phyloP scores from a whole-genome alignment of 768 basidiomycete genomes.

The Hortiboletus flavorubellus region DNA sequence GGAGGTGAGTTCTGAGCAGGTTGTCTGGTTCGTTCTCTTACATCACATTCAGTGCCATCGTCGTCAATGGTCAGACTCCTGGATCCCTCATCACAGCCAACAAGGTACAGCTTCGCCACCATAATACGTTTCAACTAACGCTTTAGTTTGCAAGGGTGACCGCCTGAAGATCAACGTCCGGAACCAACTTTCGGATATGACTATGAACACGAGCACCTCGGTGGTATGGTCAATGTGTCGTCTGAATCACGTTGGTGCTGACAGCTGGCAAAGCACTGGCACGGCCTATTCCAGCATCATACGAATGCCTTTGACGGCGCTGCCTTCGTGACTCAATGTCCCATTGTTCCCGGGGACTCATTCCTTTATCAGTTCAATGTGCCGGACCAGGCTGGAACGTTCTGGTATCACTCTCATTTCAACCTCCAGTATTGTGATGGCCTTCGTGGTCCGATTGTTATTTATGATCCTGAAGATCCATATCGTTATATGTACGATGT shows the following conservation, averaged over 20 bases:
- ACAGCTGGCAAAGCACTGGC: constrained; percentile 37
- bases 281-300: constrained; percentile 43
- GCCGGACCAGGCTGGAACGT: constrained; percentile 34
- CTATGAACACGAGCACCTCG: constrained; percentile 40
- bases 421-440: constrained; percentile 56
- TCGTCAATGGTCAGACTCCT: constrained; percentile 40
- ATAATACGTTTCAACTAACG: neutral
- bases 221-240: constrained; percentile 30
- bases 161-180: constrained; percentile 41
- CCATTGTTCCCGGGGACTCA: constrained; percentile 37
- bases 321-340: constrained; percentile 47
- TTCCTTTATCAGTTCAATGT: constrained; percentile 38
- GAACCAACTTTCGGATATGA: constrained; percentile 36
- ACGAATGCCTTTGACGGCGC: constrained; percentile 45
- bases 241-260: neutral
- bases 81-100: constrained; percentile 39
- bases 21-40: neutral
- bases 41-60: constrained; percentile 31
- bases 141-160: constrained; percentile 30
- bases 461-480: constrained; percentile 41
- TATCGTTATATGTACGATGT: constrained; percentile 35
- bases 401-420: constrained; percentile 49
- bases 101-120: constrained; percentile 25
- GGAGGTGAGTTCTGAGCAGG: constrained; percentile 19
- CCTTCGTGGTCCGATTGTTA: constrained; percentile 45